A percentile compares a stretch with the other conserved stretches of the same genome.
These are phyloP conservation scores for Phytomonas sp. DNA, from an alignment of 208 protist species.

Conservation along the genomic window DNA sequence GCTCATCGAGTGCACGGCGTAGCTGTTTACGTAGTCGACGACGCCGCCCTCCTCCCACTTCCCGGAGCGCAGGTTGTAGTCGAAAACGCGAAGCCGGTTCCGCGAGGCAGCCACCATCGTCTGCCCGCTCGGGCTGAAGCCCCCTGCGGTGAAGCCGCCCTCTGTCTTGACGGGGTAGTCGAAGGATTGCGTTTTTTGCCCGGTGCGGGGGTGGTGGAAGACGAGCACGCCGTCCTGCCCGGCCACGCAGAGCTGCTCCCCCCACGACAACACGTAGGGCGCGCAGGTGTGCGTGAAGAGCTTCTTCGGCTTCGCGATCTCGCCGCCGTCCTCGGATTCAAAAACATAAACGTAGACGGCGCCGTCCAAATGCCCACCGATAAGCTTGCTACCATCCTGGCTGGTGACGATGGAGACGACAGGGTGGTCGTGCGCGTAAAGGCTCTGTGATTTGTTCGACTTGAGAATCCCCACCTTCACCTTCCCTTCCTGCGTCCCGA, in stretches of 20 bases:
- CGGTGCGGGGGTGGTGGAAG: constrained; percentile 91
- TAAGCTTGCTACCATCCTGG: constrained; percentile 76
- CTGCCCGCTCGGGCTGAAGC: constrained; percentile 92
- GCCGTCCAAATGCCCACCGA: constrained; percentile 92
- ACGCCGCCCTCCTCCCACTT: constrained; percentile 91
- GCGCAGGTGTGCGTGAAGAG: constrained; percentile 82
- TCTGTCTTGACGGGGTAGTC: constrained; percentile 80
- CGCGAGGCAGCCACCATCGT: constrained; percentile 81
- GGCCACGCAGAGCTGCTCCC: constrained; percentile 86
- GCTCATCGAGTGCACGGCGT: constrained; percentile 78
- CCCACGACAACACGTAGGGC: constrained; percentile 90
- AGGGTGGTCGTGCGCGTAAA: constrained; percentile 90
- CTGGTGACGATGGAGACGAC: constrained; percentile 76
- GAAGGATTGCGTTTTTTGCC: constrained; percentile 81
- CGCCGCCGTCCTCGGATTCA: constrained; percentile 65
- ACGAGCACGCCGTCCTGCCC: constrained; percentile 85
- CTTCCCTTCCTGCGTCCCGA: constrained; percentile 92
- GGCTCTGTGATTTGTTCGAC: constrained; percentile 89
- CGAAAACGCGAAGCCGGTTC: constrained; percentile 90
- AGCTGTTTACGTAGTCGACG: constrained; percentile 86
- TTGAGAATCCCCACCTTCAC: constrained; percentile 91
- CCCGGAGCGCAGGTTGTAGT: constrained; percentile 81
- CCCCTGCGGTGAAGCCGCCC: constrained; percentile 87
- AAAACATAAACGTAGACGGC: constrained; percentile 83
- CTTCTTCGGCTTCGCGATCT: constrained; percentile 63